phyloP scores from a whole-genome alignment of 306 rosid species.

The Clitoria ternatea region DNA sequence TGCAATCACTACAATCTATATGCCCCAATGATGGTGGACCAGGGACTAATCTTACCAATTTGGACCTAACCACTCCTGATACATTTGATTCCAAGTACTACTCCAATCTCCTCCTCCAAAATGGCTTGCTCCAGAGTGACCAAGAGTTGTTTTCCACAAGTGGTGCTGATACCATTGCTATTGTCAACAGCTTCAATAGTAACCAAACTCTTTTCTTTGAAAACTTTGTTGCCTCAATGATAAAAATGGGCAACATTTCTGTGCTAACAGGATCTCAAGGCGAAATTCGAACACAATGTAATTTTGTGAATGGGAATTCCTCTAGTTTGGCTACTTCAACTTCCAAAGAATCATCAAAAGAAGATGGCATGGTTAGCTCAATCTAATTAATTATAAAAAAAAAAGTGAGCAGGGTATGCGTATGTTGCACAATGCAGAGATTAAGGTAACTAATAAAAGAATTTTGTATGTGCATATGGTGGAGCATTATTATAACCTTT shows the following conservation, averaged over 20 bases:
- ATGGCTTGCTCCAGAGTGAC: constrained; percentile 38
- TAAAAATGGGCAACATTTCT: constrained; percentile 39
- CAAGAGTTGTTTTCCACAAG: constrained; percentile 37
- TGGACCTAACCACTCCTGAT: constrained; percentile 38
- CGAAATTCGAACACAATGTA: constrained; percentile 33
- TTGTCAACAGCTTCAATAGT: constrained; percentile 28
- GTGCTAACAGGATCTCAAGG: constrained; percentile 40
- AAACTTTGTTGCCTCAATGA: constrained; percentile 31
- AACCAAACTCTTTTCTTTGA: constrained; percentile 28
- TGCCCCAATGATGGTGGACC: constrained; percentile 40
- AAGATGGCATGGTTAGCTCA: constrained; percentile 15
- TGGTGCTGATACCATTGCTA: constrained; percentile 32
- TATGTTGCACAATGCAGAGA: too few species aligned
- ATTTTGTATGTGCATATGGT: neutral
- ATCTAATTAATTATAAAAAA: neutral
- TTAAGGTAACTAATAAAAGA: neutral
- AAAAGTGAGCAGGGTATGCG: too few species aligned
- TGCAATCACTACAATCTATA: neutral
- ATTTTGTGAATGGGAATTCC: constrained; percentile 29
- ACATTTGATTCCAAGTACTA: constrained; percentile 35
- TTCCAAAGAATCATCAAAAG: neutral
- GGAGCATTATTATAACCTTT: neutral
- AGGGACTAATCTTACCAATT: constrained; percentile 24
- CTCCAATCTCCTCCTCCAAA: constrained; percentile 25
- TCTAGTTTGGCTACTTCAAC: neutral